Percentiles rank a stretch among this genome's conserved stretches.
Evolutionary conservation across 345 rosid genomes (phyloP).

Genomic region (Rhodomyrtus tomentosa): DNA sequence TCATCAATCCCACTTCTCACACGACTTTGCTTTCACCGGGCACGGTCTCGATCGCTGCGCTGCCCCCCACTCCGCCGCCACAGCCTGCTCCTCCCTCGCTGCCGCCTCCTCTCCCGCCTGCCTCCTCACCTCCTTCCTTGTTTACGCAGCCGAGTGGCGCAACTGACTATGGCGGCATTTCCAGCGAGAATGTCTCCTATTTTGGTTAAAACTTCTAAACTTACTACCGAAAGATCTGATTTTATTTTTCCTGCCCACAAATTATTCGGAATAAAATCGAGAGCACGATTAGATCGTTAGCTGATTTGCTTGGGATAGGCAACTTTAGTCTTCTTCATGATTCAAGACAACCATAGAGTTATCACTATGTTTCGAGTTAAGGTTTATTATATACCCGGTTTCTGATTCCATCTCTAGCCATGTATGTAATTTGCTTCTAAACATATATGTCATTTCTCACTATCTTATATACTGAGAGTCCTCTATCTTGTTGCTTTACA

Average conservation of each 20-base stretch:
- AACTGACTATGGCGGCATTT: constrained; percentile 46
- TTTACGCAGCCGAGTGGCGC: constrained; percentile 26
- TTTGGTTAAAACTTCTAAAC: constrained; percentile 32
- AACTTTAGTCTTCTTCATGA: not conserved
- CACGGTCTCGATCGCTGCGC: constrained; percentile 43
- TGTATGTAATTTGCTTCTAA: not conserved
- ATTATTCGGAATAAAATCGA: constrained; percentile 3
- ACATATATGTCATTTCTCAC: not conserved
- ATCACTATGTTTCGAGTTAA: not conserved
- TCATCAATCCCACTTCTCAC: constrained; percentile 31
- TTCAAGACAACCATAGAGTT: not conserved
- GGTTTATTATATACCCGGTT: not conserved
- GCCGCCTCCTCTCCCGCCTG: constrained; percentile 23
- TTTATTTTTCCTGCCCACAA: constrained; percentile 17
- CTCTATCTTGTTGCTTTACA: not conserved
- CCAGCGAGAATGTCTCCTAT: constrained; percentile 58
- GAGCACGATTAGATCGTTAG: not conserved
- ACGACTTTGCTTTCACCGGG: constrained; percentile 42
- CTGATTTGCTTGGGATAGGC: not conserved
- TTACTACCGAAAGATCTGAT: constrained; percentile 11
- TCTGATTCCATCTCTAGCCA: not conserved
- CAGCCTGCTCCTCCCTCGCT: constrained; percentile 27
- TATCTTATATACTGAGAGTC: not conserved
- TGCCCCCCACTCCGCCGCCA: constrained; percentile 16
- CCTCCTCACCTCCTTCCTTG: constrained; percentile 49